Evolutionary conservation across 83 land plant species (phyloP).

Genomic region (Isoetes engelmannii): DNA sequence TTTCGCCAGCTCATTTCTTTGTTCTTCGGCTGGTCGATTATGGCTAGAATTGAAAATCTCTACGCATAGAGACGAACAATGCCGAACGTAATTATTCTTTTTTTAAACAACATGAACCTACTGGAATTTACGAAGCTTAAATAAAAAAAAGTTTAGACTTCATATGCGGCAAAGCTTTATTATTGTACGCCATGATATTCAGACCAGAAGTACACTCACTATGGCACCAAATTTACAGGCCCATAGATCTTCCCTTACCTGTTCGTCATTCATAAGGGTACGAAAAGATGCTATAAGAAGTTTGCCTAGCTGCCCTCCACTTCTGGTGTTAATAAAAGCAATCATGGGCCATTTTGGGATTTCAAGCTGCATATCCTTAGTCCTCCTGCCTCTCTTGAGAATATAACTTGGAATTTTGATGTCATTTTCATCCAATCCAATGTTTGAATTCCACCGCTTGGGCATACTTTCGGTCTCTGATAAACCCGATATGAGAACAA

Average conservation of each 20-base stretch:
- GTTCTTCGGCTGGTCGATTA: too few relatives aligned
- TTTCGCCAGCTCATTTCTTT: too few relatives aligned
- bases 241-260: constrained; percentile 36
- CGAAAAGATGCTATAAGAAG: constrained; percentile 52
- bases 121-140: background rate
- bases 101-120: background rate
- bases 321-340: constrained; percentile 84
- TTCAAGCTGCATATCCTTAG: background rate
- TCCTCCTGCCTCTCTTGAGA: constrained; percentile 11
- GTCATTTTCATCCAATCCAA: constrained; percentile 14
- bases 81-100: too few relatives aligned
- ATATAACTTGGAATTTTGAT: constrained; percentile 40
- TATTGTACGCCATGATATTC: background rate
- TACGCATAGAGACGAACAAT: too few relatives aligned
- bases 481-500: too few relatives aligned
- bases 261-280: constrained; percentile 45
- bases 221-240: background rate
- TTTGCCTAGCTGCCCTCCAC: constrained; percentile 86
- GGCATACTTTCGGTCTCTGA: too few relatives aligned
- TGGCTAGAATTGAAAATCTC: too few relatives aligned
- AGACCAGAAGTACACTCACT: background rate
- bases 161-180: background rate
- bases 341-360: constrained; percentile 58
- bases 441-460: background rate
- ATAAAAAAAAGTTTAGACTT: background rate